Evolutionary conservation across 108 stramenopile genomes (phyloP).

Genomic region (Nitzschia palea): DNA sequence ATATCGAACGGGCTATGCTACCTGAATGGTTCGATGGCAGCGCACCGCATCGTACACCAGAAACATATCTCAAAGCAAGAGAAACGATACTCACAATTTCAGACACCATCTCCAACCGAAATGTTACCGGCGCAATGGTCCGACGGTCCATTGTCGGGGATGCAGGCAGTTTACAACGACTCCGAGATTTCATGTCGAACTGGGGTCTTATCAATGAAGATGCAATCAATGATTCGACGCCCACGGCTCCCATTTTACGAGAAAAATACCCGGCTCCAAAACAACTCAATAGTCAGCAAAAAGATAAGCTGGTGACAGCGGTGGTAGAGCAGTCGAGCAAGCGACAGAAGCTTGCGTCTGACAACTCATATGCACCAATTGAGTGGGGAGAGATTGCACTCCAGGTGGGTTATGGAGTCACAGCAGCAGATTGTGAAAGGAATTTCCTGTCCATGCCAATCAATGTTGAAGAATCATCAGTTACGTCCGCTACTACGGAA

Average conservation of each 20-base stretch:
- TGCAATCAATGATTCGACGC: constrained; percentile 75
- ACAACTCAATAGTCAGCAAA: constrained; percentile 25
- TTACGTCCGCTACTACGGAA: constrained; percentile 8
- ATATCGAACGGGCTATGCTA: constrained; percentile 68
- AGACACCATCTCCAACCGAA: constrained; percentile 53
- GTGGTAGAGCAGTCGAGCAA: constrained; percentile 45
- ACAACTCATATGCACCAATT: constrained; percentile 12
- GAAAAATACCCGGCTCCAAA: constrained; percentile 22
- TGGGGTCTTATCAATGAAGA: constrained; percentile 74
- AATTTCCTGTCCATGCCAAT: constrained; percentile 56
- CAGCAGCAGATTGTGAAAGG: constrained; percentile 61
- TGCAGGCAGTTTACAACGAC: constrained; percentile 75
- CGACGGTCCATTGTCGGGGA: constrained; percentile 71
- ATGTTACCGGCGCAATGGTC: constrained; percentile 67
- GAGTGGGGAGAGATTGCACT: constrained; percentile 72
- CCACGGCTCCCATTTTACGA: constrained; percentile 57
- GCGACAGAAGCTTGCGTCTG: constrained; percentile 20
- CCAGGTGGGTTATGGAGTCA: constrained; percentile 54
- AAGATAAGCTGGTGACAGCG: constrained; percentile 29
- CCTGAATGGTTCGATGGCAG: constrained; percentile 87
- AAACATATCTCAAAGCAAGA: constrained; percentile 60
- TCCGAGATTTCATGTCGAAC: constrained; percentile 63
- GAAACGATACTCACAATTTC: constrained; percentile 59
- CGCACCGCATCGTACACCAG: constrained; percentile 69
- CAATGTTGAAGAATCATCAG: neutral